phyloP scores from a whole-genome alignment of 208 protist genomes.

The Crithidia thermophila region DNA sequence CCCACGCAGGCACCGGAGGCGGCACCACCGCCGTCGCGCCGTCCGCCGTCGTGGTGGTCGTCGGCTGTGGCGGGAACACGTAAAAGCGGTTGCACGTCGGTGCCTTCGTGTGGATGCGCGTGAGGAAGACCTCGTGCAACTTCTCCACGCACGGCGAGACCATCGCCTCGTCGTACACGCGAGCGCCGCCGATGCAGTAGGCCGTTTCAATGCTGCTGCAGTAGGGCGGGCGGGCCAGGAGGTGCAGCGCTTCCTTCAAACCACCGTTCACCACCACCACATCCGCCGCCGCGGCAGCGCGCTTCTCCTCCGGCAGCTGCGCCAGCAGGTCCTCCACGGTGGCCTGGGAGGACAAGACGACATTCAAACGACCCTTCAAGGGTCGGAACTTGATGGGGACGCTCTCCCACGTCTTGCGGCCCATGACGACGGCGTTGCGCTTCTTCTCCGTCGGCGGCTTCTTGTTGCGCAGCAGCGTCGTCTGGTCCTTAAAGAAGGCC shows the following conservation, averaged over 20 bases:
- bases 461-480: conserved; percentile 73
- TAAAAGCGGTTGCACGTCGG: conserved; percentile 68
- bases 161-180: conserved; percentile 85
- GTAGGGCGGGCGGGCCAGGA: conserved; percentile 64
- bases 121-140: conserved; percentile 76
- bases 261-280: conserved; percentile 66
- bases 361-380: conserved; percentile 90
- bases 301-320: conserved; percentile 51
- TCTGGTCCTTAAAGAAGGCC: conserved; percentile 85
- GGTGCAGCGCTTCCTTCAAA: conserved; percentile 49
- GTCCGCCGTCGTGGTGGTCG: neutral
- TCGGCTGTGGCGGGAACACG: conserved; percentile 43
- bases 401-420: conserved; percentile 97
- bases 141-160: conserved; percentile 56
- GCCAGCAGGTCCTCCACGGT: conserved; percentile 47
- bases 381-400: conserved; percentile 92
- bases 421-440: conserved; percentile 97
- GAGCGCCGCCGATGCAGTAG: conserved; percentile 94
- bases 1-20: conserved; percentile 39
- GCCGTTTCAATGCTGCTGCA: conserved; percentile 76
- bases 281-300: conserved; percentile 36
- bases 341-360: conserved; percentile 80
- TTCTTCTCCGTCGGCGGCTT: conserved; percentile 49
- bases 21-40: neutral
- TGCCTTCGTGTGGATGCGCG: conserved; percentile 45